A percentile compares a stretch with the other conserved stretches of the same genome.
These are phyloP conservation scores for Fusarium sublunatum DNA, from an alignment of 2,329 filamentous ascomycete genomes.

Conservation along the genomic window DNA sequence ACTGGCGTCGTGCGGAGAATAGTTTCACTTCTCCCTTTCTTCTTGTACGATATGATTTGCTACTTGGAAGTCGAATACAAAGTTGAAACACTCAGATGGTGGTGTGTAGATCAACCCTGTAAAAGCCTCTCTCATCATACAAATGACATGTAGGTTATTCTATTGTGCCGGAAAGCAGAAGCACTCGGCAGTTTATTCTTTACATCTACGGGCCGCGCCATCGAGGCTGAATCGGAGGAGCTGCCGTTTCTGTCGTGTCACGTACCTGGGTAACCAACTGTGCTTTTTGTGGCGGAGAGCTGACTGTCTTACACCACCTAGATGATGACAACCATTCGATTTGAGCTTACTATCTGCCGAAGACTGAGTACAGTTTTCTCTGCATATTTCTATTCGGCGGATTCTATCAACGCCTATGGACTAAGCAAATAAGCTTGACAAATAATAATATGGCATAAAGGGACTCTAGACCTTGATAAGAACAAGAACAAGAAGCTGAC, in stretches of 20 bases:
- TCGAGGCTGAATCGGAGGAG: conserved; percentile 16
- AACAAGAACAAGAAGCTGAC: too few relatives aligned
- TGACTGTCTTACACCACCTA: conserved; percentile 16
- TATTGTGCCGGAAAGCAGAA: conserved; percentile 19
- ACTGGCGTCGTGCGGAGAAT: conserved; percentile 39
- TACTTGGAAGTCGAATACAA: conserved; percentile 33
- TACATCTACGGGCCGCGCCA: conserved; percentile 28
- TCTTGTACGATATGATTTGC: conserved; percentile 37
- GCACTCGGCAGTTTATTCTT: conserved; percentile 26
- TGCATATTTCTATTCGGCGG: not conserved
- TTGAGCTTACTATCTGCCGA: conserved; percentile 15
- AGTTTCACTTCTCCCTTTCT: conserved; percentile 35
- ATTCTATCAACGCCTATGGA: too few relatives aligned
- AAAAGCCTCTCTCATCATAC: conserved; percentile 28
- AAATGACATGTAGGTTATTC: conserved; percentile 4
- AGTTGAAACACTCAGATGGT: conserved; percentile 31
- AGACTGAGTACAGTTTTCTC: not conserved
- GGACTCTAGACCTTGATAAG: too few relatives aligned
- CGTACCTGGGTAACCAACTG: not conserved
- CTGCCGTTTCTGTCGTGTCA: conserved; percentile 24
- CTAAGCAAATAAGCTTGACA: not conserved
- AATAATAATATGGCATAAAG: not conserved
- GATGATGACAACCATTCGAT: conserved; percentile 3
- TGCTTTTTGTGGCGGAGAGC: conserved; percentile 14
- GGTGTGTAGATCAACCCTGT: conserved; percentile 35